phyloP scores from a whole-genome alignment of 202 grass and related monocot genomes.

The Tripidium arundinaceum region DNA sequence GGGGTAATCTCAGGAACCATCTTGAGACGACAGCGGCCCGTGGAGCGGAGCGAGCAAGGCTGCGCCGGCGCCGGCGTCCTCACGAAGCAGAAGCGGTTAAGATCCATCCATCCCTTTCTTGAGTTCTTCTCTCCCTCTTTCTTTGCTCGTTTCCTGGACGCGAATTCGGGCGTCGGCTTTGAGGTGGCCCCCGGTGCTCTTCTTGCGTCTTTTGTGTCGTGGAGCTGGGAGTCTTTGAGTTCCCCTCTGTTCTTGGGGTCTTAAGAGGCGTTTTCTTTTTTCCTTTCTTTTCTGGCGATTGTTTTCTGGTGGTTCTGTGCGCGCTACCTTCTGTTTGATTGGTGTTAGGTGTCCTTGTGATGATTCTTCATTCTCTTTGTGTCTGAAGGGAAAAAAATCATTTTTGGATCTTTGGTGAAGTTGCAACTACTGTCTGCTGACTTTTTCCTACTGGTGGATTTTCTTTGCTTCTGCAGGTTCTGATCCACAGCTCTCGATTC shows the following conservation, averaged over 20 bases:
- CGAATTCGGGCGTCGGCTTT: background rate
- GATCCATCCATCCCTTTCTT: background rate
- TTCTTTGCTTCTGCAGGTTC: conserved; percentile 19
- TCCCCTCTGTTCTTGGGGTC: background rate
- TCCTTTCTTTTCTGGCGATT: background rate
- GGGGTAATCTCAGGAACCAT: conserved; percentile 22
- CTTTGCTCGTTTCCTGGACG: background rate
- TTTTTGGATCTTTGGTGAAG: background rate
- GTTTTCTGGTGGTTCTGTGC: background rate
- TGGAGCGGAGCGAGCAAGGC: background rate
- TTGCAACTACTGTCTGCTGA: background rate
- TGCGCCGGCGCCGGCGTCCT: background rate
- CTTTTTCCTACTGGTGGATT: background rate
- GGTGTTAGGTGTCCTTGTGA: background rate
- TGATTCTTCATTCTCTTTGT: background rate
- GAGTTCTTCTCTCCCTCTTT: background rate
- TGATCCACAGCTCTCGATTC: conserved; percentile 20
- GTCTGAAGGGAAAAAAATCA: background rate
- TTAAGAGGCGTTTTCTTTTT: background rate
- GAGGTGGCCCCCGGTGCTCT: background rate
- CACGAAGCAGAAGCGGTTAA: background rate
- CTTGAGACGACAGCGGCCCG: conserved; percentile 2
- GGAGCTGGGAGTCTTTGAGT: background rate
- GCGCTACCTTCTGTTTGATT: background rate
- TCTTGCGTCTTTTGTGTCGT: background rate